A percentile compares a stretch with the other conserved stretches of the same genome.
phyloP scores from a whole-genome alignment of 441 rosid genomes.

The Syzygium malaccense region DNA sequence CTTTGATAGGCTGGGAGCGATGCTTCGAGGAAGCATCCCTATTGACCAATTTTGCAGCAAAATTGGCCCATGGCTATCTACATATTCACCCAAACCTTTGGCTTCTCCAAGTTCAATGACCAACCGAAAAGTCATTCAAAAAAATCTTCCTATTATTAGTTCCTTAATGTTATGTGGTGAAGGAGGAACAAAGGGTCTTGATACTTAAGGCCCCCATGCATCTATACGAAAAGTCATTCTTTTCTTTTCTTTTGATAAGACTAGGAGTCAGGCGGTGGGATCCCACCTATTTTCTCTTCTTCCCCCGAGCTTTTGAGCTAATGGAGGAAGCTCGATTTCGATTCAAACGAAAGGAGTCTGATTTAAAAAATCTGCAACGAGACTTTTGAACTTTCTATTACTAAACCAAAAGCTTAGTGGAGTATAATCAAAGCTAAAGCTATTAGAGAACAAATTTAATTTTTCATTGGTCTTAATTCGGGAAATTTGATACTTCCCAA shows the following conservation, averaged over 20 bases:
- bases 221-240: background rate
- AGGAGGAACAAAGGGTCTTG: fast-evolving
- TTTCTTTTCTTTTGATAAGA: no score
- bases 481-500: no score
- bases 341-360: background rate
- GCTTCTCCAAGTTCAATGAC: background rate
- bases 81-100: background rate
- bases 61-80: background rate
- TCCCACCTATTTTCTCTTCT: background rate
- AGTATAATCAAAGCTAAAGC: background rate
- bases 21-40: background rate
- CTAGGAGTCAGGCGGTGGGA: background rate
- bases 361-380: fast-evolving
- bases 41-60: background rate
- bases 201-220: background rate
- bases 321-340: background rate
- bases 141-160: no score
- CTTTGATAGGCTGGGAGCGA: fast-evolving
- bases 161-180: background rate
- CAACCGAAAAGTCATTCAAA: no score
- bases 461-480: no score
- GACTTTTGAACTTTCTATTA: background rate
- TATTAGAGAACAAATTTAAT: no score
- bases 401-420: background rate
- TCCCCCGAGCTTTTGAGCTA: fast-evolving